Percentiles rank a stretch among this genome's conserved stretches.
These are phyloP conservation scores for Podila verticillata DNA, from an alignment of 192 early-diverging fungal species.

Conservation along the genomic window DNA sequence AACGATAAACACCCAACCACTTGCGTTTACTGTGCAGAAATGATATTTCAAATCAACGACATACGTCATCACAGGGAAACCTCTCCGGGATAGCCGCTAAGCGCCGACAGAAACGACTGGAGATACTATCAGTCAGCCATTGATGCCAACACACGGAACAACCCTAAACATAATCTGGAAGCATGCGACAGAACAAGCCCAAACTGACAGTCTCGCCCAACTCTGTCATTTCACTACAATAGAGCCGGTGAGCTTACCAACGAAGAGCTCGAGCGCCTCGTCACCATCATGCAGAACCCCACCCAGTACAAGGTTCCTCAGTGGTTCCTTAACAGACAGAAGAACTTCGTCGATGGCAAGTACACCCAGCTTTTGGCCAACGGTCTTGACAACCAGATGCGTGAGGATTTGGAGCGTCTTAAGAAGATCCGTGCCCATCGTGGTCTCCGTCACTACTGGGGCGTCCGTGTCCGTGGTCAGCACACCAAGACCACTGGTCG, in stretches of 20 bases:
- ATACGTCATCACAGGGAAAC: too few species aligned
- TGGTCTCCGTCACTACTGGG: constrained; percentile 99
- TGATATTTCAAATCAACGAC: too few species aligned
- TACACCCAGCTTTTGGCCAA: constrained; percentile 96
- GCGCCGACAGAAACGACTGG: too few species aligned
- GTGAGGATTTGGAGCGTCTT: constrained; percentile 98
- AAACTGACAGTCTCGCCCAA: neutral
- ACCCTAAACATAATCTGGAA: too few species aligned
- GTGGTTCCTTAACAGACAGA: constrained; percentile 99
- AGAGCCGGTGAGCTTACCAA: constrained; percentile 97
- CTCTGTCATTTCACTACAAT: constrained; percentile 3
- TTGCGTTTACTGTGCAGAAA: too few species aligned
- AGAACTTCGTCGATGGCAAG: constrained; percentile 96
- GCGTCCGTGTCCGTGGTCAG: constrained; percentile 99
- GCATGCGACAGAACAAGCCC: neutral
- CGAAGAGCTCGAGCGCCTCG: constrained; percentile 98
- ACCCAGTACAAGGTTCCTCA: constrained; percentile 99
- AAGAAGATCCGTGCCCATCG: constrained; percentile 99
- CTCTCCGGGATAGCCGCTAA: too few species aligned
- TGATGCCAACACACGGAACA: too few species aligned
- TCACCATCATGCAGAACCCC: constrained; percentile 99
- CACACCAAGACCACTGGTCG: constrained; percentile 99
- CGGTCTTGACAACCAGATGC: constrained; percentile 93
- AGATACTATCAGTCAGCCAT: too few species aligned
- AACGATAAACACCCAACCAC: too few species aligned